Evolutionary conservation across 176 grass and related monocot genomes (phyloP).

Genomic region (Carex scoparia): DNA sequence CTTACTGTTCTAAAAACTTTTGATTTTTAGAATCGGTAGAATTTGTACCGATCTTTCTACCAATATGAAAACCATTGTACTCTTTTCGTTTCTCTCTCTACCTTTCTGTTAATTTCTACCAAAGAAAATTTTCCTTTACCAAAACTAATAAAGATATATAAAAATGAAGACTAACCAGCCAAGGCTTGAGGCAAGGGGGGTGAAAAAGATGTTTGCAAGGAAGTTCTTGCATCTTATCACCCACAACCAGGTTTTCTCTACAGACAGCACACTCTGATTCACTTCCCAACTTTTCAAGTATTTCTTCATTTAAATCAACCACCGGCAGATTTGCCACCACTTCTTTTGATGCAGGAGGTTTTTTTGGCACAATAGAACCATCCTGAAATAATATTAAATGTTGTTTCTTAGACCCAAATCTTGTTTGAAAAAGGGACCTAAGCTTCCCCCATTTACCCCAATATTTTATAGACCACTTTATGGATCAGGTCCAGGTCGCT

Average conservation of each 20-base stretch:
- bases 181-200: conserved; percentile 83
- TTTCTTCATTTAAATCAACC: conserved; percentile 56
- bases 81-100: no score
- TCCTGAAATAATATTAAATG: conserved; percentile 37
- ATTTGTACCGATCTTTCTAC: no score
- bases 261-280: conserved; percentile 94
- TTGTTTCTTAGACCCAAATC: neutral
- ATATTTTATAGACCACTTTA: neutral
- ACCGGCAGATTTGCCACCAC: conserved; percentile 79
- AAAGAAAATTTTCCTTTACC: neutral
- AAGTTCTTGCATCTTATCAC: conserved; percentile 95
- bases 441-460: neutral
- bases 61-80: no score
- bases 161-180: conserved; percentile 50
- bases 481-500: neutral
- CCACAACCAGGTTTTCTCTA: conserved; percentile 70
- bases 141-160: neutral
- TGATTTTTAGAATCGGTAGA: no score
- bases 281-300: conserved; percentile 54
- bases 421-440: neutral
- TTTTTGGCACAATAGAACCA: conserved; percentile 36
- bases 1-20: no score
- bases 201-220: conserved; percentile 99
- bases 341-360: conserved; percentile 90
- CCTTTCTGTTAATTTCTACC: no score